Evolutionary conservation across 129 eudicot species (phyloP).

Genomic region (Flaveria trinervia): DNA sequence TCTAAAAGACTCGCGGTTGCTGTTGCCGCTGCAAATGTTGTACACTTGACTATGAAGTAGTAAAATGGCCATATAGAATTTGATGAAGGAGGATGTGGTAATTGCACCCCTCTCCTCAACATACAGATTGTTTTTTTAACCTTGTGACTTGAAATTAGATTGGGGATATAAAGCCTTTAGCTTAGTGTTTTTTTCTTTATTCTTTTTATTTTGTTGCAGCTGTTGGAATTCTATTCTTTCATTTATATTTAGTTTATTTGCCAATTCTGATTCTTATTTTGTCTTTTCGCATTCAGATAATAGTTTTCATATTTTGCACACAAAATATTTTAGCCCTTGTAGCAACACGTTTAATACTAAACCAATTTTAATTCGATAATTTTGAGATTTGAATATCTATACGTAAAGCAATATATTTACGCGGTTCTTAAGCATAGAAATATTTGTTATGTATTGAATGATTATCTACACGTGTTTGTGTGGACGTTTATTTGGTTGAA

Average conservation of each 20-base stretch:
- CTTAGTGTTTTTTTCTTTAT: constrained; percentile 19
- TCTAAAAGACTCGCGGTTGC: constrained; percentile 30
- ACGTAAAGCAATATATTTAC: too few relatives aligned
- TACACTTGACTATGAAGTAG: constrained; percentile 34
- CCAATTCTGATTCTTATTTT: background rate
- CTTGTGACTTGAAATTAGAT: constrained; percentile 29
- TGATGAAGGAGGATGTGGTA: constrained; percentile 40
- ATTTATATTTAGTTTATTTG: constrained; percentile 30
- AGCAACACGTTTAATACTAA: too few relatives aligned
- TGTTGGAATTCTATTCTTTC: constrained; percentile 41
- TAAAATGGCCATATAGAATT: constrained; percentile 34
- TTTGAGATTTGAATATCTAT: too few relatives aligned
- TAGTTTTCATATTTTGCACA: background rate
- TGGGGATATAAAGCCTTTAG: constrained; percentile 38
- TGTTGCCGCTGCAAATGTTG: constrained; percentile 22
- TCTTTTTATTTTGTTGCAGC: constrained; percentile 10
- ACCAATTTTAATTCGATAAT: too few relatives aligned
- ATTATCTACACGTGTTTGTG: too few relatives aligned
- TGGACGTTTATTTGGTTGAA: too few relatives aligned
- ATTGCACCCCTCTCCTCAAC: constrained; percentile 37
- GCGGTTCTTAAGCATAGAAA: too few relatives aligned
- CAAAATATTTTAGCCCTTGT: background rate
- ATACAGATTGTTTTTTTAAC: constrained; percentile 29
- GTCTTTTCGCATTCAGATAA: background rate
- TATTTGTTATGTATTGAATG: too few relatives aligned